Evolutionary conservation across 1,284 basidiomycete genomes (phyloP), one percentile per base, ranked within the genome.

Genomic region (Serendipita sp.): DNA sequence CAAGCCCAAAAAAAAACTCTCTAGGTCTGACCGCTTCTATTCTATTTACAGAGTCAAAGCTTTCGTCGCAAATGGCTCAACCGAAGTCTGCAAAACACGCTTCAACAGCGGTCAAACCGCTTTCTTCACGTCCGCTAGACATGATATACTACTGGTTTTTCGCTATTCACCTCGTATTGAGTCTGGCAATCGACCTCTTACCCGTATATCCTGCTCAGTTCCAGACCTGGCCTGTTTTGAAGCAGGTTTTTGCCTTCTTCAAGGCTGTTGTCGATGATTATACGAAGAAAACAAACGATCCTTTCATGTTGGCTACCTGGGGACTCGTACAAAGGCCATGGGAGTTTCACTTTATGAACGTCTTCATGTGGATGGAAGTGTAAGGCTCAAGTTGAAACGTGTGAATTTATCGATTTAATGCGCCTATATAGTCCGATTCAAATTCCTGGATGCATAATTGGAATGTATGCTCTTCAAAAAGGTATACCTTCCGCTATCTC

Each of bases 281-380:
- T n/a, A 58, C n/a, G 10, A 8, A 17, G 1, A 29, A 30, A 26
- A 58, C 22, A 8, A 58, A 58, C 30, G 53, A 58, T 35, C 53
- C 53, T 10, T 58, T 58, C n/a, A 58, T 58, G n/a, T 3, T 58
- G 22, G 53, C 53, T 6, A 58, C 53, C 8, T 58, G 53, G 53
- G 30, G 30, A 10, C 53, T 58, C 32, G 53, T 58, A 8, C 15
- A 58, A n/a, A 17, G 30, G 6, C 22, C n/a, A 17, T 58, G 53
- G 53, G 53, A 58, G 2, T 58, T 58, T 58, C 10, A 35, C 30
- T 35, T 30, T n/a, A 30, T 58, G 53, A 58, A 58, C 6, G 32
- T 58, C 3, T 58, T 58, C 53, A 58, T 58, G 53, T 22, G n/a
- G 22, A 22, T 58, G 53, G 53, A 58, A 30, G 53, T 58, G 22